Conservation (phyloP, 768 basidiomycete species). For the Cystobasidium onofrii region DNA sequence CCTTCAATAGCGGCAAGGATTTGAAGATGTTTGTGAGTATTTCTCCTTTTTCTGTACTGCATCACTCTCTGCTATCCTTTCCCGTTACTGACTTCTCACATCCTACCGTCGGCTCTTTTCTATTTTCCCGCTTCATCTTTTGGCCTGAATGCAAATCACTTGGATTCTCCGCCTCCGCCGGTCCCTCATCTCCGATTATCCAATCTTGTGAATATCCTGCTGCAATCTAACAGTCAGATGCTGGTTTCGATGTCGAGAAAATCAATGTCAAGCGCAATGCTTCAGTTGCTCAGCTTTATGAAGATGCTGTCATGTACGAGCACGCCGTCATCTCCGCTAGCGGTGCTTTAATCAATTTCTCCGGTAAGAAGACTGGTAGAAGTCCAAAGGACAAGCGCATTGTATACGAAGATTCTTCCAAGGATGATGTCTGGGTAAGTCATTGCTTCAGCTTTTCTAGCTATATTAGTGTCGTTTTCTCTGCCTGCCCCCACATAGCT, state of each 20-base stretch:
- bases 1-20: conserved; percentile 50
- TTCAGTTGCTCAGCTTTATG: conserved; percentile 54
- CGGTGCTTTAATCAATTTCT: conserved; percentile 98
- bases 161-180: background rate
- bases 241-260: conserved; percentile 97
- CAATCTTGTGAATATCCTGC: background rate
- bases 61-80: no score
- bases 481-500: background rate
- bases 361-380: conserved; percentile 97
- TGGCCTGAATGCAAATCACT: no score
- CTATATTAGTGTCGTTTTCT: no score
- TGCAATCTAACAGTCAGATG: conserved; percentile 56
- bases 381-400: conserved; percentile 99
- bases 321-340: conserved; percentile 94
- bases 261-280: conserved; percentile 91
- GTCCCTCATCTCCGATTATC: background rate
- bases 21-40: conserved; percentile 67
- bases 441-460: conserved; percentile 70
- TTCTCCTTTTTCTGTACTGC: no score
- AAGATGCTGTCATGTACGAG: conserved; percentile 96
- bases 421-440: conserved; percentile 74
- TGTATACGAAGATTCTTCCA: conserved; percentile 91
- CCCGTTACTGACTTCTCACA: no score
- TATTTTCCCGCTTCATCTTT: no score
- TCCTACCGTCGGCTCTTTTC: no score